These are phyloP conservation scores for Rubia peregrina DNA, from an alignment of 305 asterid genomes.

Conservation along the genomic window DNA sequence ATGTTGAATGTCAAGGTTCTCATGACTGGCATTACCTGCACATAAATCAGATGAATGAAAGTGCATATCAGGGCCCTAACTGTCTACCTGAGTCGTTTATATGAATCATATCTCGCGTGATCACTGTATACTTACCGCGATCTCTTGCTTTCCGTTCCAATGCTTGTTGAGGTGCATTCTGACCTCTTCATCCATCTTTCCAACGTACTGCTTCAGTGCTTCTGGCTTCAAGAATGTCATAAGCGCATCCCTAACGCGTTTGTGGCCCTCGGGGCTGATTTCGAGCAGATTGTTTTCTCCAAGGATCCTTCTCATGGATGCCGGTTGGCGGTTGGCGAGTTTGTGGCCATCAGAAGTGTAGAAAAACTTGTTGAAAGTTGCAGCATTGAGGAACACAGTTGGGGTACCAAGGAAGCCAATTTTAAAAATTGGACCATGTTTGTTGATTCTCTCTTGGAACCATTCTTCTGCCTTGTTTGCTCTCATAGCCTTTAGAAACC, in stretches of 20 bases:
- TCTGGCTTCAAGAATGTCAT: conserved; percentile 32
- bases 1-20: conserved; percentile 27
- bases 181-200: conserved; percentile 13
- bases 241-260: conserved; percentile 26
- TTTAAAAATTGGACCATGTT: conserved; percentile 24
- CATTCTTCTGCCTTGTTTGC: conserved; percentile 22
- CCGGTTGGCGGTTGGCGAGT: too few species aligned
- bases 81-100: too few species aligned
- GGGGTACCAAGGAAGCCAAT: conserved; percentile 22
- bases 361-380: too few species aligned
- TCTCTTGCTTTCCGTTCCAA: conserved; percentile 8
- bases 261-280: conserved; percentile 21
- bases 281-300: too few species aligned
- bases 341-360: too few species aligned
- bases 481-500: conserved; percentile 23
- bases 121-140: not conserved
- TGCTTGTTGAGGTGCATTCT: conserved; percentile 12
- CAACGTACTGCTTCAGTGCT: conserved; percentile 1
- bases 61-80: too few species aligned
- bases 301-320: too few species aligned
- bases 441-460: conserved; percentile 18
- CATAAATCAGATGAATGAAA: too few species aligned
- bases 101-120: too few species aligned
- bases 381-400: conserved; percentile 27
- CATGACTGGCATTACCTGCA: conserved; percentile 28